Base-by-base conservation (phyloP, 2,329 filamentous ascomycete genomes). In the Apiospora pterosperma region DNA sequence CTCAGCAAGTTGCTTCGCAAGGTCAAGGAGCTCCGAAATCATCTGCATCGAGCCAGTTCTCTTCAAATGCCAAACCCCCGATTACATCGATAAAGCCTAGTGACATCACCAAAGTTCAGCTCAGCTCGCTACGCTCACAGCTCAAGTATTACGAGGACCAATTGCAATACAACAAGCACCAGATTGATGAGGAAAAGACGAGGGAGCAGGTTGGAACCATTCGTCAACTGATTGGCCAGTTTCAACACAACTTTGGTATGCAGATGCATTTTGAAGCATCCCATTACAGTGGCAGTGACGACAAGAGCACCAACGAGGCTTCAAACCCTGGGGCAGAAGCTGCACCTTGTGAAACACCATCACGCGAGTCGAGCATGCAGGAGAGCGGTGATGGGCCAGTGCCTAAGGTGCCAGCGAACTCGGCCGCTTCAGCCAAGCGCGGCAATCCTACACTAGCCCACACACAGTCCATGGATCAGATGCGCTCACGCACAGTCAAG, bases 51-150 rank as follows among this genome's bases (percentile, higher is more conserved):
- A 25, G 16, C 23, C 28, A 25, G 8, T 19, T 28, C 41, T 14
- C 36, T 14, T 31, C 63, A 23, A 62, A 75, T 63, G 59, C 73
- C 66, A 70, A 71, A 48, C 80, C 82, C 14, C 85, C 82, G 3
- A 78, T 83, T 28, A 87, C 86, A n/a, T 88, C 86, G 7, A 88
- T 88, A 67, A 81, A 81, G 25, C 82, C 82, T 4, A 88, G 86
- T 69, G 84, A 86, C n/a, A 86, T 88, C 68, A 88, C 85, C 8
- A 85, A 78, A 71, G 85, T 84, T 68, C 86, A 88, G 68, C 81
- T 88, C 61, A 80, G 82, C 25, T 75, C 77, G 48, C 79, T 89
- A 63, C 81, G 80, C 44, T 70, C 72, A n/a, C 81, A 81, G n/a
- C 78, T 89, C 65, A 85, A 82, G 69, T 83, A 84, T 64, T 78